Percentiles rank a stretch among this genome's conserved stretches.
Evolutionary conservation across 306 rosid genomes (phyloP).

Genomic region (Sechiopsis laciniata): DNA sequence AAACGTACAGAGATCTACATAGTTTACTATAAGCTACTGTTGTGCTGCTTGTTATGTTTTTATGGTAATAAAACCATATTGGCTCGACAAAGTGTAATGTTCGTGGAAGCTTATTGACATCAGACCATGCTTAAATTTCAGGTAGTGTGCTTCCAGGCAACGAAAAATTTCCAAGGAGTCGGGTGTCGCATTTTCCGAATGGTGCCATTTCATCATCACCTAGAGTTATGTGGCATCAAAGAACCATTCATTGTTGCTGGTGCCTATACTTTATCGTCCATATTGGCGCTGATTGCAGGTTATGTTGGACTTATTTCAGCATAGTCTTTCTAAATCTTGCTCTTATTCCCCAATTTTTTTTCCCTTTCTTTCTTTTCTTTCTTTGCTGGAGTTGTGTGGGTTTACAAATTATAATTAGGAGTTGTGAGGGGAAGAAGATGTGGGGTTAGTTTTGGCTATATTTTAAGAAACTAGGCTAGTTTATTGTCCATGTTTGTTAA

Average conservation of each 20-base stretch:
- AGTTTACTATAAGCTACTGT: neutral
- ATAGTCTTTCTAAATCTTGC: slow-evolving; percentile 14
- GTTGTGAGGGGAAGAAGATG: neutral
- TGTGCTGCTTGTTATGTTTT: neutral
- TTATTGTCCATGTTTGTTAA: neutral
- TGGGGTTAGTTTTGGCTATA: neutral
- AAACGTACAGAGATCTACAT: too few relatives aligned
- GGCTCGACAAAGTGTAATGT: neutral
- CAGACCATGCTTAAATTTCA: slow-evolving; percentile 20
- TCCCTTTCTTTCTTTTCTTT: too few relatives aligned
- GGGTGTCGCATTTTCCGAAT: slow-evolving; percentile 49
- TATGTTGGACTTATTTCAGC: slow-evolving; percentile 84
- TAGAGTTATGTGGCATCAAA: slow-evolving; percentile 56
- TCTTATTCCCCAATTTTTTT: neutral
- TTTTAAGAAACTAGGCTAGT: neutral
- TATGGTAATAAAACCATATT: neutral
- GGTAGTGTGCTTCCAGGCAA: slow-evolving; percentile 51
- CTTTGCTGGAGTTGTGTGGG: neutral
- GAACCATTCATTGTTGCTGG: slow-evolving; percentile 73
- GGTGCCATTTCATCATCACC: slow-evolving; percentile 70
- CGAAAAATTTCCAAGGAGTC: slow-evolving; percentile 37
- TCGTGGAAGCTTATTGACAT: slow-evolving; percentile 14
- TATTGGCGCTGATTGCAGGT: slow-evolving; percentile 67
- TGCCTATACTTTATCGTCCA: slow-evolving; percentile 66
- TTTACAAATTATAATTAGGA: neutral